Base-by-base conservation (phyloP, 768 basidiomycete species). In the Lactifluus piperatus region DNA sequence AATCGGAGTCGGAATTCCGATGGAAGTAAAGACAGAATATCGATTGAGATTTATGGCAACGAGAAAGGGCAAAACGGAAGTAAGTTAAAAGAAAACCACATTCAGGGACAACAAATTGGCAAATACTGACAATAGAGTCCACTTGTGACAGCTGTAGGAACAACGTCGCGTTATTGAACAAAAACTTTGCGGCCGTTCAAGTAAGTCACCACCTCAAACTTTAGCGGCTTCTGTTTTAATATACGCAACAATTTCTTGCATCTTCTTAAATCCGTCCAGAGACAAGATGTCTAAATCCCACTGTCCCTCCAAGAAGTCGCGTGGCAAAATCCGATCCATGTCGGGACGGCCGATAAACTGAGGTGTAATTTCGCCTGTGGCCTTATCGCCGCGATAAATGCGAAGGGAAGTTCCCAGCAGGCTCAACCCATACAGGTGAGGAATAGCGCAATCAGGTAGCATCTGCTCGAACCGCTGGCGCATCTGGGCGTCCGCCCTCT, bases 361-460 rank as follows among this genome's bases (percentile, higher is more conserved):
- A 29, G 54, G 54, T 7, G 46, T 56, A 30, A 48, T 6, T 10
- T 8, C 6, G n/a, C 45, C 2, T 30, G 54, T 48, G 11, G 5
- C 37, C 13, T 48, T 56, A 32, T 56, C 37, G 2, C 36, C 46
- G 30, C 46, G n/a, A 48, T 48, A 56, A 22, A 56, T 20, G 14
- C 37, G 46, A 37, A 56, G 26, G 46, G 36, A 48, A 24, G 54
- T 48, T 11, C 46, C 54, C 27, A 56, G 20, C n/a, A 56, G 27
- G 20, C 36, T 48, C 36, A 56, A 44, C 13, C 54, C 54, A 47
- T 48, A 56, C 36, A 56, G 46, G 46, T 20, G 37, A 48, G 54
- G 54, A 13, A 39, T 47, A 5, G 54, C 2, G 22, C 24, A 56
- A 16, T 48, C 2, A n/a, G 4, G 27, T 41, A 41, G 39, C 27